Evolutionary conservation across 352 stramenopile genomes (phyloP).

Genomic region (Pythium utonaiense): DNA sequence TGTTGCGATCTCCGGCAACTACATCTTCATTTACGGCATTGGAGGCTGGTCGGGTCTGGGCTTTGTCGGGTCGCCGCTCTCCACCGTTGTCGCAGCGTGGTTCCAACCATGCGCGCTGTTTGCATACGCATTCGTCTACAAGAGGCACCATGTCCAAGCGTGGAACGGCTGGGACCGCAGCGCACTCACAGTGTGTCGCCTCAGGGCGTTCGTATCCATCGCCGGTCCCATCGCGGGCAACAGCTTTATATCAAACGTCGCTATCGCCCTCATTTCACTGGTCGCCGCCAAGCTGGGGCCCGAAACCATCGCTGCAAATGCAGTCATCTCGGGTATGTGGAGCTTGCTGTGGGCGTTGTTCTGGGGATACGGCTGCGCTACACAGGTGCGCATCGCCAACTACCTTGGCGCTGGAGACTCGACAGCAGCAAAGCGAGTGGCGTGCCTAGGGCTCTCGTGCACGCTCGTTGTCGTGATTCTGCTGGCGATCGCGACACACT

Average conservation of each 20-base stretch:
- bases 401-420: constrained; percentile 65
- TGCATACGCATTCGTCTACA: constrained; percentile 58
- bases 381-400: constrained; percentile 73
- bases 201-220: constrained; percentile 47
- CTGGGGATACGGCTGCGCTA: constrained; percentile 78
- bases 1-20: constrained; percentile 56
- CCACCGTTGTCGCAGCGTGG: constrained; percentile 72
- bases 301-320: constrained; percentile 59
- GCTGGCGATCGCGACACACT: constrained; percentile 41
- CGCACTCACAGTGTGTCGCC: constrained; percentile 39
- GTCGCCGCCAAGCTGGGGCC: constrained; percentile 61
- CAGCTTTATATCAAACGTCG: constrained; percentile 71
- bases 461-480: constrained; percentile 44
- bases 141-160: constrained; percentile 45
- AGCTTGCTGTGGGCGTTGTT: constrained; percentile 69
- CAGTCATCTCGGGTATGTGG: constrained; percentile 68
- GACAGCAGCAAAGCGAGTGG: constrained; percentile 42
- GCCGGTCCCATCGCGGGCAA: constrained; percentile 65
- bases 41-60: constrained; percentile 48
- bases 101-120: constrained; percentile 67
- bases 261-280: constrained; percentile 59
- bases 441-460: constrained; percentile 50
- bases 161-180: constrained; percentile 57
- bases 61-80: constrained; percentile 77
- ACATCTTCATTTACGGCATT: constrained; percentile 68